These are phyloP conservation scores for Plasmopara muralis DNA, from an alignment of 352 stramenopile species.

Conservation along the genomic window DNA sequence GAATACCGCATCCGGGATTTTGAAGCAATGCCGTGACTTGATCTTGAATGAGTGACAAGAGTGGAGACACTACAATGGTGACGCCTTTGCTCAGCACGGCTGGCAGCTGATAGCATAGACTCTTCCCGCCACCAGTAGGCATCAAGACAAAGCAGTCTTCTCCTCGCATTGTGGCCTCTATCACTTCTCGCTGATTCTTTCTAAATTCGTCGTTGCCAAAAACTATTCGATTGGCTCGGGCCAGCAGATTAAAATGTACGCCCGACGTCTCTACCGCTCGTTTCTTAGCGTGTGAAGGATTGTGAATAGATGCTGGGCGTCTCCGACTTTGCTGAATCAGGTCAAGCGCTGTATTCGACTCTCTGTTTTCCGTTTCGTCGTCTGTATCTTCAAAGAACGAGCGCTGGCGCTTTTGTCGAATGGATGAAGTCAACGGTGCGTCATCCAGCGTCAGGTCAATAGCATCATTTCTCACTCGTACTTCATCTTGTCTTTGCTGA, in stretches of 20 bases:
- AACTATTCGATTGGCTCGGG: slow-evolving; percentile 49
- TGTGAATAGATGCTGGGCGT: slow-evolving; percentile 1
- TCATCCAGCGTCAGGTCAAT: slow-evolving; percentile 41
- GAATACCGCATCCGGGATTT: slow-evolving; percentile 55
- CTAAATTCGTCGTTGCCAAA: slow-evolving; percentile 84
- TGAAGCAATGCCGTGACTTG: slow-evolving; percentile 82
- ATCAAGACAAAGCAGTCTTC: slow-evolving; percentile 94
- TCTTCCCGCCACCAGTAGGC: slow-evolving; percentile 89
- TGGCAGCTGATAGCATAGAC: slow-evolving; percentile 88
- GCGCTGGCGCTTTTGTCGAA: slow-evolving; percentile 8
- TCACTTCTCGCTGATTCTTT: slow-evolving; percentile 88
- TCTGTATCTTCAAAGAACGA: slow-evolving; percentile 59
- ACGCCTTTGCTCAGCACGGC: slow-evolving; percentile 64
- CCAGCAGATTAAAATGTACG: slow-evolving; percentile 29
- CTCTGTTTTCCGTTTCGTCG: slow-evolving; percentile 39
- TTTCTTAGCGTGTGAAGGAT: slow-evolving; percentile 11
- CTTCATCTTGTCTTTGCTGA: slow-evolving; percentile 3
- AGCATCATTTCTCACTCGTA: slow-evolving; percentile 9
- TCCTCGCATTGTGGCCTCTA: slow-evolving; percentile 86
- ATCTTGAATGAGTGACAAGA: slow-evolving; percentile 93
- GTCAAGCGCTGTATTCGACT: slow-evolving; percentile 49
- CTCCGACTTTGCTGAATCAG: slow-evolving; percentile 29
- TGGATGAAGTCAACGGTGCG: slow-evolving; percentile 3
- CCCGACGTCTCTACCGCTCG: slow-evolving; percentile 4
- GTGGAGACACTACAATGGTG: slow-evolving; percentile 90